Percentiles rank a stretch among this genome's conserved stretches.
Evolutionary conservation across 2,329 filamentous ascomycete species (phyloP).

Genomic region (Cytospora paraplurivora): DNA sequence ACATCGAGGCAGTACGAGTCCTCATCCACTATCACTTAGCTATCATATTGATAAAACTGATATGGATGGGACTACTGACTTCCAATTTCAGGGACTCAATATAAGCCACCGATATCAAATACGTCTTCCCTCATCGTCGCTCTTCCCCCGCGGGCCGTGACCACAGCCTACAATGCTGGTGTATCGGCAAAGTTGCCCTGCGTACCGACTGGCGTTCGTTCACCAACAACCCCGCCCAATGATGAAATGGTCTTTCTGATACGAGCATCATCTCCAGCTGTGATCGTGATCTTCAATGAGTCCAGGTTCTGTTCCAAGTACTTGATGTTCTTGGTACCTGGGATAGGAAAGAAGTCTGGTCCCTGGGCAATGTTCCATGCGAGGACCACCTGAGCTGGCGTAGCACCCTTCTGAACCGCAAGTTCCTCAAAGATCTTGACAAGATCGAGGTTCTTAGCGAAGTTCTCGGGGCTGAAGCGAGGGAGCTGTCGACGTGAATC

Average conservation of each 20-base stretch:
- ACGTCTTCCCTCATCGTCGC: too few species aligned
- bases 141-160: too few species aligned
- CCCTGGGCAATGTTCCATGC: slow-evolving; percentile 66
- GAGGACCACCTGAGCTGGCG: slow-evolving; percentile 59
- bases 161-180: slow-evolving; percentile 1
- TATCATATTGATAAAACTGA: too few species aligned
- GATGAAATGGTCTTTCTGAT: slow-evolving; percentile 36
- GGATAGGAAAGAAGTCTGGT: slow-evolving; percentile 61
- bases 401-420: slow-evolving; percentile 56
- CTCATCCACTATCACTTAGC: too few species aligned
- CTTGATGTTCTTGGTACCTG: slow-evolving; percentile 50
- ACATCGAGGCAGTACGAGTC: too few species aligned
- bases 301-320: slow-evolving; percentile 51
- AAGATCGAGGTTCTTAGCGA: slow-evolving; percentile 57
- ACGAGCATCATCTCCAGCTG: slow-evolving; percentile 39
- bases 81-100: too few species aligned
- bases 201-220: background rate
- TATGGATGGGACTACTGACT: too few species aligned
- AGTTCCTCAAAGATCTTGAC: slow-evolving; percentile 52
- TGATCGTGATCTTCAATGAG: slow-evolving; percentile 39
- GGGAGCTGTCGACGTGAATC: slow-evolving; percentile 52
- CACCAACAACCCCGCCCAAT: slow-evolving; percentile 13
- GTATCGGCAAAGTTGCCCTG: slow-evolving; percentile 12
- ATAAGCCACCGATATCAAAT: too few species aligned
- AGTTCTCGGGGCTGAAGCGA: slow-evolving; percentile 54